Evolutionary conservation across 805 yeast species (phyloP).

Genomic region (Metschnikowia santaceciliae): DNA sequence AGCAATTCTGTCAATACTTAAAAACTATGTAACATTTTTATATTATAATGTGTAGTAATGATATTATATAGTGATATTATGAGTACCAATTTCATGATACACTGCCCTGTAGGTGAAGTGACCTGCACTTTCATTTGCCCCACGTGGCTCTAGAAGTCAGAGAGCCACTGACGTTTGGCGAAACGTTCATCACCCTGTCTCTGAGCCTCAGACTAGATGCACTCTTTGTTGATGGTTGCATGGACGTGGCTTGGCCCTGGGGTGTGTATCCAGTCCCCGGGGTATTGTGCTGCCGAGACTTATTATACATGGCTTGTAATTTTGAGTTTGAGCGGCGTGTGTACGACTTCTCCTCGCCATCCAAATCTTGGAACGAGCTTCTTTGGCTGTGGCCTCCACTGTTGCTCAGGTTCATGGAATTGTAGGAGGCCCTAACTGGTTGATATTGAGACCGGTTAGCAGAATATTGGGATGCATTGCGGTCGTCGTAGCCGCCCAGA

Average conservation of each 20-base stretch:
- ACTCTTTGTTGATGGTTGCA: conserved; percentile 5
- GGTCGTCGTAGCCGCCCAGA: background rate
- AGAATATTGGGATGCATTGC: background rate
- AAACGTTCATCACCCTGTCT: conserved; percentile 15
- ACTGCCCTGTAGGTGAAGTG: background rate
- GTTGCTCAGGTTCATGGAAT: conserved; percentile 12
- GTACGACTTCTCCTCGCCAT: conserved; percentile 18
- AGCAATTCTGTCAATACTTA: too few relatives aligned
- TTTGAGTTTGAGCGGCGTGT: conserved; percentile 32
- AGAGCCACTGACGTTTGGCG: conserved; percentile 3
- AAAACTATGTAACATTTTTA: too few relatives aligned
- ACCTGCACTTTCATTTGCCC: conserved; percentile 17
- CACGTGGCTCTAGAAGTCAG: conserved; percentile 21
- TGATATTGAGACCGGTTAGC: conserved; percentile 18
- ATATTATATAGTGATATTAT: too few relatives aligned
- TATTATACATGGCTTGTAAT: conserved; percentile 38
- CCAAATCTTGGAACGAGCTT: conserved; percentile 5
- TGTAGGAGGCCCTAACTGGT: conserved; percentile 26
- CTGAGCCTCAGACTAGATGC: conserved; percentile 17
- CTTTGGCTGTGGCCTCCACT: background rate
- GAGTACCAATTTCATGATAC: background rate
- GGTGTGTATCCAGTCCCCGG: conserved; percentile 31
- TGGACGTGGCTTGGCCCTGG: conserved; percentile 9
- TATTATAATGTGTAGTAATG: too few relatives aligned
- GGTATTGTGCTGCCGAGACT: conserved; percentile 34